Percentiles rank a stretch among this genome's conserved stretches.
Evolutionary conservation across 768 basidiomycete genomes (phyloP).

Genomic region (Obba rivulosa): DNA sequence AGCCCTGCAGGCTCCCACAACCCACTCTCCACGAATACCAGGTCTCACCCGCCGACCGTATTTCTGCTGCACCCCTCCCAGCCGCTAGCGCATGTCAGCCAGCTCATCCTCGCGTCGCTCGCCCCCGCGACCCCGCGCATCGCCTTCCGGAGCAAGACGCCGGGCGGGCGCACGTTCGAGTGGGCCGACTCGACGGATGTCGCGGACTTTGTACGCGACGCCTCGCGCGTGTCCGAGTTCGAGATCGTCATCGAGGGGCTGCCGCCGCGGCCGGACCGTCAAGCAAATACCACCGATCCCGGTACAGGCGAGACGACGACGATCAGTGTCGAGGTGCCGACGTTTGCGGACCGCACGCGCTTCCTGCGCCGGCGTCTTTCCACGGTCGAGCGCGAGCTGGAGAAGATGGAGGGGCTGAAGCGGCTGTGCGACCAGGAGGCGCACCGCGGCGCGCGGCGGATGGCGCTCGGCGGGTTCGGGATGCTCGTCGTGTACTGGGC

Average conservation of each 20-base stretch:
- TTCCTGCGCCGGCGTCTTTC: constrained; percentile 48
- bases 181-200: constrained; percentile 64
- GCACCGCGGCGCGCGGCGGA: constrained; percentile 46
- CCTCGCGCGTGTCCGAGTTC: constrained; percentile 50
- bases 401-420: constrained; percentile 50
- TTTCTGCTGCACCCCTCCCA: constrained; percentile 67
- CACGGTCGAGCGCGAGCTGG: constrained; percentile 37
- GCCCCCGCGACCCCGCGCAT: constrained; percentile 29
- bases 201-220: constrained; percentile 61
- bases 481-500: constrained; percentile 63
- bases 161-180: constrained; percentile 29
- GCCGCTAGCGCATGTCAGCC: constrained; percentile 57
- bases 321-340: constrained; percentile 54
- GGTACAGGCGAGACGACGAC: constrained; percentile 11
- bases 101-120: constrained; percentile 47
- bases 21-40: constrained; percentile 17
- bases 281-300: background rate
- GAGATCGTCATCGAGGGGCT: constrained; percentile 34
- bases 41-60: constrained; percentile 34
- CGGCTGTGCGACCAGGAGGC: constrained; percentile 50
- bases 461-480: constrained; percentile 55
- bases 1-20: constrained; percentile 3
- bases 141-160: constrained; percentile 40
- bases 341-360: constrained; percentile 55
- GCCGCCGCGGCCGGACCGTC: background rate